Evolutionary conservation across 2,329 filamentous ascomycete genomes (phyloP).

Genomic region (Aspergillus uvarum): DNA sequence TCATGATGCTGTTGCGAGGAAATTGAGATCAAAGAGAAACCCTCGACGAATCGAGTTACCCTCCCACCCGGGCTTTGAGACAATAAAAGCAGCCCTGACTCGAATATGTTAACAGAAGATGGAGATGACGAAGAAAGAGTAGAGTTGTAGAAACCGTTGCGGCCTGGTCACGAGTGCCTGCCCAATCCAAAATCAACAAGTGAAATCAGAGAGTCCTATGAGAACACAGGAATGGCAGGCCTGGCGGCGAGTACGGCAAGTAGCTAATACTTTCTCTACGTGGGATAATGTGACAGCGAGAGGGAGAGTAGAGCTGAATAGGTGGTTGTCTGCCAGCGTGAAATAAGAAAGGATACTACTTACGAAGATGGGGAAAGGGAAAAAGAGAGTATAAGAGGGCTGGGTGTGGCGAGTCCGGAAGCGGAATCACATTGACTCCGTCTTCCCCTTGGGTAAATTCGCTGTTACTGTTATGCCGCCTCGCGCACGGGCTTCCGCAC

Average conservation of each 20-base stretch:
- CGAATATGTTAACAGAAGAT: conserved; percentile 13
- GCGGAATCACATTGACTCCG: neutral
- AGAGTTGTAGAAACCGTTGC: conserved; percentile 7
- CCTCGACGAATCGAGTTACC: conserved; percentile 24
- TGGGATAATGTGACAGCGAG: conserved; percentile 1
- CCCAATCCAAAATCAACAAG: conserved; percentile 10
- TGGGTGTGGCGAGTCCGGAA: neutral
- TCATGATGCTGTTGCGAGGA: conserved; percentile 18
- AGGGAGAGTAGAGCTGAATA: conserved; percentile 1
- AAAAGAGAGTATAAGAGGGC: conserved; percentile 2
- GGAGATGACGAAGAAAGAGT: conserved; percentile 14
- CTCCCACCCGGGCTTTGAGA: conserved; percentile 24
- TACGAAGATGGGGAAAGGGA: neutral
- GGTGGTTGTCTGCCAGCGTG: neutral
- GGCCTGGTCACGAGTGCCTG: conserved; percentile 9
- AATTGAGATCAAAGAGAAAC: conserved; percentile 12
- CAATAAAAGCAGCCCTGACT: conserved; percentile 24
- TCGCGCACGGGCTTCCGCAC: neutral
- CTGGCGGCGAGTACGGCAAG: conserved; percentile 20
- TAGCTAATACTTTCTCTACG: conserved; percentile 14
- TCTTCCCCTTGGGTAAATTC: neutral
- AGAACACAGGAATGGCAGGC: conserved; percentile 24
- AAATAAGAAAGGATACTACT: neutral
- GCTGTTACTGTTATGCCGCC: neutral
- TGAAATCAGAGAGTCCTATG: conserved; percentile 23